Base-by-base conservation (phyloP, 2,329 filamentous ascomycete species). In the Paracoccidioides brasiliensis region DNA sequence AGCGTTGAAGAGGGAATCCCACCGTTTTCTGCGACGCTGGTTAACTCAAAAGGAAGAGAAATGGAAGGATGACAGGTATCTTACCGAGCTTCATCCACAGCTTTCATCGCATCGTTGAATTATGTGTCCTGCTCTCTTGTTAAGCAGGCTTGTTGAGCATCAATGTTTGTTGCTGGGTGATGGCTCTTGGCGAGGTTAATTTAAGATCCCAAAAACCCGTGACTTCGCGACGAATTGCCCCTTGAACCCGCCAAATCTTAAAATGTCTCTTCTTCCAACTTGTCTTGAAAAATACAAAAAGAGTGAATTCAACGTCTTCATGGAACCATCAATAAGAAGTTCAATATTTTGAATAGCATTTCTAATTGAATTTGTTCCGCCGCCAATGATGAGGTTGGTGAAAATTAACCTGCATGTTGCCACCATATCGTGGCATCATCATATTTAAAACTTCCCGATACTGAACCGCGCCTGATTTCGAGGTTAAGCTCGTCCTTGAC, bases 1-100 rank as follows among this genome's bases (percentile, higher is more conserved):
- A 65, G 61, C 63, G 74, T 41, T 28, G 64, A 82, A 78, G 41
- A 85, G 82, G 63, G 78, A 74, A 64, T 80, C 74, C 86, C 86
- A 90, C 79, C 83, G 79, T 67, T 75, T 73, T 67, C 85, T 88
- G 63, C 42, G 50, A 55, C 59, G 53, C 56, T 67, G 53, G n/a
- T 50, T 55, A 67, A 60, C 54, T 49, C 35, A 32, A 33, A 54
- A 28, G 42, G 12, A 45, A 46, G 48, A 53, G 53, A 14, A 35
- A 35, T 41, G 41, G 32, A 50, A 28, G 10, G 45, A 14, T 15
- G 28, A 50, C 33, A 52, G 22, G 45, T 54, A 51, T 56, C 63
- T 56, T 66, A 80, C 79, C 74, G 78, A 64, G 76, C 74, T 61
- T 81, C 79, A 59, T 74, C 73, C 66, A 80, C 70, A 60, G 76